Conservation (phyloP, 169 alveolate species). For the Cryptosporidium muris region DNA sequence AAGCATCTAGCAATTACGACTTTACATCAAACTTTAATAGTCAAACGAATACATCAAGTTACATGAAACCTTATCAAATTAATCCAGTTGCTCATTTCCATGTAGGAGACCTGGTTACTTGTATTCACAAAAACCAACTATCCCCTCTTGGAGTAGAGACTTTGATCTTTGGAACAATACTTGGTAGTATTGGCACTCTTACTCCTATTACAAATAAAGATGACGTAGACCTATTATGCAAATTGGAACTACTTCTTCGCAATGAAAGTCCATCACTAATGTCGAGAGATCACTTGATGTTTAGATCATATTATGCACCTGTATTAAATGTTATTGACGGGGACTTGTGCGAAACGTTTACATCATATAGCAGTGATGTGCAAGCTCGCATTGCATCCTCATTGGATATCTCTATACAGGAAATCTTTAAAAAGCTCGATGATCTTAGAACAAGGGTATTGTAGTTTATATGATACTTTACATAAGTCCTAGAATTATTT, state of each 20-base stretch:
- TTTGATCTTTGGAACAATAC: constrained; percentile 92
- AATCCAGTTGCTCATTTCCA: constrained; percentile 93
- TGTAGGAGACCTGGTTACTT: constrained; percentile 96
- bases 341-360: constrained; percentile 93
- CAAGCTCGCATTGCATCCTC: constrained; percentile 90
- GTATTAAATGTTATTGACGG: constrained; percentile 96
- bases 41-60: neutral
- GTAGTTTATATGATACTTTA: neutral
- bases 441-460: constrained; percentile 92
- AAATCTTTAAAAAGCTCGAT: constrained; percentile 92
- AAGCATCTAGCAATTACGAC: constrained; percentile 38
- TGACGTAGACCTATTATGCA: constrained; percentile 80
- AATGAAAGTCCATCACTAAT: constrained; percentile 28
- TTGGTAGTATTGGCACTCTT: constrained; percentile 96
- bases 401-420: constrained; percentile 91
- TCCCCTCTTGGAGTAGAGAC: constrained; percentile 89
- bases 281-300: constrained; percentile 86
- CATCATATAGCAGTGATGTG: constrained; percentile 80
- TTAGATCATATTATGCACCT: constrained; percentile 84
- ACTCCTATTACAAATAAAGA: constrained; percentile 94
- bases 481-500: too few species aligned
- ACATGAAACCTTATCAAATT: constrained; percentile 52
- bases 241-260: constrained; percentile 60
- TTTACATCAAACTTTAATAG: constrained; percentile 10
- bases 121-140: constrained; percentile 88